A percentile compares a stretch with the other conserved stretches of the same genome.
Evolutionary conservation across 257 asterid genomes (phyloP).

Genomic region (Solanum gracilifrons): DNA sequence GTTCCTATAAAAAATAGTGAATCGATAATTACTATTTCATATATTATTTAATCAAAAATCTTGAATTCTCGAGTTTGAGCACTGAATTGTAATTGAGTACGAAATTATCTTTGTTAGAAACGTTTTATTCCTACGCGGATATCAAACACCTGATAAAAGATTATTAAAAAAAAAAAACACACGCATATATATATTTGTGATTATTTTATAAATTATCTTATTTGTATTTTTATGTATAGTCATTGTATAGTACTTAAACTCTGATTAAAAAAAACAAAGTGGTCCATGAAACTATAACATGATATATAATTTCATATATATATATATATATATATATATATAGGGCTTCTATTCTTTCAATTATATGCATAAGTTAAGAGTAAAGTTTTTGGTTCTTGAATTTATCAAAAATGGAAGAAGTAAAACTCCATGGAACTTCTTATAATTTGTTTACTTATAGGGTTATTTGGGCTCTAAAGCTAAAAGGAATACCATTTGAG

Average conservation of each 20-base stretch:
- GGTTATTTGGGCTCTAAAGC: constrained; percentile 5
- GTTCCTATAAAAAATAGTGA: background rate
- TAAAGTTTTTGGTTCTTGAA: background rate
- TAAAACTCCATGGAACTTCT: constrained; percentile 2
- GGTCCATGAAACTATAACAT: background rate
- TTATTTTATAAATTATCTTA: background rate
- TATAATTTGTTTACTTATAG: background rate
- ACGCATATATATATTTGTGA: too few species aligned
- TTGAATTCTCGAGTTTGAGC: background rate
- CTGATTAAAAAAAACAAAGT: background rate
- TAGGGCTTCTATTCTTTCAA: background rate
- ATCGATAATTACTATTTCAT: background rate
- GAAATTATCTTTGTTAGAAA: background rate
- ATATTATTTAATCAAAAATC: background rate
- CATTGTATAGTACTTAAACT: background rate
- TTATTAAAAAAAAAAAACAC: too few species aligned
- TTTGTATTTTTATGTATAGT: background rate
- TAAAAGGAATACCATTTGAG: background rate
- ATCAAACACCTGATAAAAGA: background rate
- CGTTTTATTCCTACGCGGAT: accelerated
- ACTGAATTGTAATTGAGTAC: background rate
- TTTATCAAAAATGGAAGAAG: background rate
- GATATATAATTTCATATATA: background rate
- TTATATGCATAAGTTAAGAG: background rate
- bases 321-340: background rate